These are phyloP conservation scores for Austroboletus eburneus DNA, from an alignment of 768 basidiomycete species.

Conservation along the genomic window DNA sequence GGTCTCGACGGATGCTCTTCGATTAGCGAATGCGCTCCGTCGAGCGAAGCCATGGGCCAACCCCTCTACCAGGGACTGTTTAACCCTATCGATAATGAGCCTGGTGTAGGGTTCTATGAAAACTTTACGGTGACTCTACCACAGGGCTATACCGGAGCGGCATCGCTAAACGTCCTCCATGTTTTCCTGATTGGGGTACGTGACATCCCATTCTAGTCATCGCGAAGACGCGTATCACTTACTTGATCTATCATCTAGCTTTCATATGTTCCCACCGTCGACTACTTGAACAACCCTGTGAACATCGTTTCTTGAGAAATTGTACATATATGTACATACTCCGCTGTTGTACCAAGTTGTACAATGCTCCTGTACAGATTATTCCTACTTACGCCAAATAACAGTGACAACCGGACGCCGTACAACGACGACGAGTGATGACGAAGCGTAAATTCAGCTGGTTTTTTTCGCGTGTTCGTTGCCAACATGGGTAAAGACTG, in stretches of 20 bases:
- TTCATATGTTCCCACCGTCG: conserved; percentile 5
- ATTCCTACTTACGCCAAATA: too few relatives aligned
- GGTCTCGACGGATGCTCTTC: conserved; percentile 25
- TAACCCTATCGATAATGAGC: conserved; percentile 15
- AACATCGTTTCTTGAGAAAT: conserved; percentile 8
- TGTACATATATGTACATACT: too few relatives aligned
- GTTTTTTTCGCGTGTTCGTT: too few relatives aligned
- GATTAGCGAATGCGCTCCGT: conserved; percentile 16
- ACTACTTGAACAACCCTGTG: conserved; percentile 21
- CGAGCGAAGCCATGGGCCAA: conserved; percentile 24
- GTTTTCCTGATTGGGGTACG: conserved; percentile 40
- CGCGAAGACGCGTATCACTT: too few relatives aligned
- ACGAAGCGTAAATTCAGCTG: too few relatives aligned
- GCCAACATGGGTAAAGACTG: too few relatives aligned
- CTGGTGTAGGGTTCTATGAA: conserved; percentile 4
- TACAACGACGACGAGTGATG: too few relatives aligned
- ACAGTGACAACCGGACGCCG: too few relatives aligned
- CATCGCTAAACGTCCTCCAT: conserved; percentile 36
- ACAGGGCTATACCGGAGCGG: conserved; percentile 18
- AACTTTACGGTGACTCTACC: conserved; percentile 34
- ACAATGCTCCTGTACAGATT: too few relatives aligned
- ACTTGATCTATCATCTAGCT: conserved; percentile 6
- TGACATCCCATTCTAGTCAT: not conserved
- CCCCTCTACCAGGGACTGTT: conserved; percentile 29
- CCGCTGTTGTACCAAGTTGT: too few relatives aligned